Conservation (phyloP, 495 filamentous ascomycete genomes). For the Aspergillus conjunctus region DNA sequence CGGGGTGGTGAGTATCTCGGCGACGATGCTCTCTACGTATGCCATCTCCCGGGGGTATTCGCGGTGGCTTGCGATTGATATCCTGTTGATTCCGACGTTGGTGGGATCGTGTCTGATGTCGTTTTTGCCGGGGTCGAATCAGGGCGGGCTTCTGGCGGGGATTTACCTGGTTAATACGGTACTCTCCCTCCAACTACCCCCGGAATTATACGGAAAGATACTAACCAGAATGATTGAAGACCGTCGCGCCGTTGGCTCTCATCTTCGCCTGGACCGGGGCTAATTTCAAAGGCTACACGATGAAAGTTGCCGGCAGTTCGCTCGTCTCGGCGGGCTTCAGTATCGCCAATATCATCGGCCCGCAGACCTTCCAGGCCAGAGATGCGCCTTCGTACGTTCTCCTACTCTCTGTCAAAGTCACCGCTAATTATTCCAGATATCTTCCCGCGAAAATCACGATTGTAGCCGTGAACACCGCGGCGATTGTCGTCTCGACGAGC, state of each 20-base stretch:
- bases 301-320: slow-evolving; percentile 39
- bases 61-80: slow-evolving; percentile 49
- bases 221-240: no score
- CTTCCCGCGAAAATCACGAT: slow-evolving; percentile 63
- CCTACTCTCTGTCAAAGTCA: not conserved
- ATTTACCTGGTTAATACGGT: slow-evolving; percentile 63
- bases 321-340: slow-evolving; percentile 51
- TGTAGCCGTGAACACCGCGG: slow-evolving; percentile 48
- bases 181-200: slow-evolving; percentile 1
- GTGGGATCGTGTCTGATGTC: slow-evolving; percentile 61
- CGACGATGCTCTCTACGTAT: slow-evolving; percentile 54
- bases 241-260: slow-evolving; percentile 37
- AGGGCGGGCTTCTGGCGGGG: slow-evolving; percentile 56
- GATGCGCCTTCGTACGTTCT: slow-evolving; percentile 46
- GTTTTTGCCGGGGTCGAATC: slow-evolving; percentile 47
- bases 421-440: slow-evolving; percentile 25
- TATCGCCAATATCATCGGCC: slow-evolving; percentile 61
- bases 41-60: slow-evolving; percentile 41
- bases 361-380: slow-evolving; percentile 56
- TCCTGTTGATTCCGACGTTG: slow-evolving; percentile 43
- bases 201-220: not conserved
- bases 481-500: slow-evolving; percentile 40
- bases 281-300: slow-evolving; percentile 47
- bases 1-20: slow-evolving; percentile 56
- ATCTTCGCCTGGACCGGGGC: slow-evolving; percentile 50